Evolutionary conservation across 73 alveolate genomes (phyloP).

Genomic region (Breviolum minutum): DNA sequence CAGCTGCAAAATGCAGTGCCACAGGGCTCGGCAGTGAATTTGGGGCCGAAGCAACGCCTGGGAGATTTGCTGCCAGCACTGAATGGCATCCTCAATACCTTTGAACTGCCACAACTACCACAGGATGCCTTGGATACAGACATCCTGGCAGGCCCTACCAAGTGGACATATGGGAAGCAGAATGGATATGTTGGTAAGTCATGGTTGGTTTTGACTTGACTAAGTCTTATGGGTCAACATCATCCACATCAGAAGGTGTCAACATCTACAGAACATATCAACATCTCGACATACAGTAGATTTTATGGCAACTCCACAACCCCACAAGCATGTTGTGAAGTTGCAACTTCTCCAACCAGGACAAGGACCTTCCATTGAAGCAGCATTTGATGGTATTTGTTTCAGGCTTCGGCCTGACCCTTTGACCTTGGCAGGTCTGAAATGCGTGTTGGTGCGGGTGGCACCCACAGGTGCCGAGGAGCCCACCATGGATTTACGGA

Average conservation of each 20-base stretch:
- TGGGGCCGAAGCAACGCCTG: slow-evolving; percentile 64
- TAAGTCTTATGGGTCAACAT: too few relatives aligned
- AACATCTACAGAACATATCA: too few relatives aligned
- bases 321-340: too few relatives aligned
- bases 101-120: slow-evolving; percentile 49
- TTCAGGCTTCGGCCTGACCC: neutral
- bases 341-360: too few relatives aligned
- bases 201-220: too few relatives aligned
- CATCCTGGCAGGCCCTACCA: slow-evolving; percentile 14
- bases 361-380: too few relatives aligned
- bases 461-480: slow-evolving; percentile 60
- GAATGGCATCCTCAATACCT: slow-evolving; percentile 27
- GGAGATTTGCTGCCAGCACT: slow-evolving; percentile 61
- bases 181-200: too few relatives aligned
- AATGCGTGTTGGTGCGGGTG: slow-evolving; percentile 33
- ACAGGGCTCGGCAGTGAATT: neutral
- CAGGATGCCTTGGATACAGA: slow-evolving; percentile 42
- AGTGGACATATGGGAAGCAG: too few relatives aligned
- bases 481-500: slow-evolving; percentile 75
- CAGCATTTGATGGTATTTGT: too few relatives aligned
- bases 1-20: slow-evolving; percentile 72
- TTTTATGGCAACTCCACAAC: too few relatives aligned
- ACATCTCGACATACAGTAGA: too few relatives aligned
- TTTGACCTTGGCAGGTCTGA: neutral
- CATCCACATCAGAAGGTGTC: too few relatives aligned